Evolutionary conservation across 345 rosid genomes (phyloP).

Genomic region (Sapria himalayana): DNA sequence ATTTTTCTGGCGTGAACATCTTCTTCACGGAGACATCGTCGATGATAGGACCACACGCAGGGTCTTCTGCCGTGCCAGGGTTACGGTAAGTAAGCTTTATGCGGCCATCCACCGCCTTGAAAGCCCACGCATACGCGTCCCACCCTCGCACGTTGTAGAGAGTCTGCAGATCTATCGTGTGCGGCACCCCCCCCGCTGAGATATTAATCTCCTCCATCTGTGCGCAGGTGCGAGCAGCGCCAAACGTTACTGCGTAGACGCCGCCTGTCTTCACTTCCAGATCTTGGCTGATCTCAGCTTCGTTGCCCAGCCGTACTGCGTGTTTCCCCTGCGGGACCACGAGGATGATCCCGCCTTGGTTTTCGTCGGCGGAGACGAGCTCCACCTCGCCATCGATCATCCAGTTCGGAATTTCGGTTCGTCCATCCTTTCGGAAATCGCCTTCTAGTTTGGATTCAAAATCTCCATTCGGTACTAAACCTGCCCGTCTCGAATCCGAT

Average conservation of each 20-base stretch:
- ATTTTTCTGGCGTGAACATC: constrained; percentile 51
- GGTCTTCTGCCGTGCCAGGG: constrained; percentile 97
- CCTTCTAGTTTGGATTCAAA: constrained; percentile 49
- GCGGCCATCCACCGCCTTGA: constrained; percentile 50
- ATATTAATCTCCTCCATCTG: constrained; percentile 85
- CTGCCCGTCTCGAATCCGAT: no score
- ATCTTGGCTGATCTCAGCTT: constrained; percentile 86
- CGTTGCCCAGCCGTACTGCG: constrained; percentile 77
- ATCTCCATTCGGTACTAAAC: constrained; percentile 53
- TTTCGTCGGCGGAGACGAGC: constrained; percentile 62
- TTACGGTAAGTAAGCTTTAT: constrained; percentile 40
- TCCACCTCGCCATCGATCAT: constrained; percentile 47
- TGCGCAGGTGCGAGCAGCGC: constrained; percentile 99
- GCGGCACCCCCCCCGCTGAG: constrained; percentile 60
- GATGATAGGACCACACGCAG: constrained; percentile 89
- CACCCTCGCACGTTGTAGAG: constrained; percentile 85
- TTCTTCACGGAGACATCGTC: constrained; percentile 80
- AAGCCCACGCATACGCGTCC: constrained; percentile 94
- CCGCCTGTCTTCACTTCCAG: constrained; percentile 69
- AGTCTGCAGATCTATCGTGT: constrained; percentile 74
- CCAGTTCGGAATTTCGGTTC: constrained; percentile 54
- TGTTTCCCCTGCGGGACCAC: constrained; percentile 72
- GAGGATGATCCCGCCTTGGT: constrained; percentile 95
- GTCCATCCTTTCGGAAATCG: constrained; percentile 55
- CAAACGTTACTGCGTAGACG: constrained; percentile 62